phyloP scores from a whole-genome alignment of 345 rosid genomes.

The Camelina neglecta region DNA sequence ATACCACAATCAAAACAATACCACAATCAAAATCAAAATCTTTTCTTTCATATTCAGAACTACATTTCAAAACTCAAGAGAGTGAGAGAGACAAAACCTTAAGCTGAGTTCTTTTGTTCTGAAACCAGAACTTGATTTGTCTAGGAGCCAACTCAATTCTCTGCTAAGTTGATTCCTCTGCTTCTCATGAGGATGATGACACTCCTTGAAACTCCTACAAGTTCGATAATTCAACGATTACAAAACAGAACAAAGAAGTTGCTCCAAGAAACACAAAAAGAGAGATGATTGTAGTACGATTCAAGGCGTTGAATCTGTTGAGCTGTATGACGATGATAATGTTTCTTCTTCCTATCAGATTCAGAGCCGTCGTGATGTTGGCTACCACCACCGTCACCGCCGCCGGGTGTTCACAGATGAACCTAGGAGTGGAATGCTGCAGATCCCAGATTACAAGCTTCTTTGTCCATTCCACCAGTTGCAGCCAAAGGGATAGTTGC shows the following conservation, averaged over 20 bases:
- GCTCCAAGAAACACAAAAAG: not conserved
- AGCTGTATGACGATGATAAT: constrained; percentile 95
- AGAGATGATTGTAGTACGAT: constrained; percentile 47
- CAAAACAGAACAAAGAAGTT: not conserved
- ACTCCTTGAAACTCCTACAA: constrained; percentile 89
- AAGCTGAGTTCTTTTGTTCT: constrained; percentile 96
- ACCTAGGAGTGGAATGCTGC: constrained; percentile 69
- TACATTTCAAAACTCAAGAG: constrained; percentile 12
- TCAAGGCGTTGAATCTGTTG: constrained; percentile 96
- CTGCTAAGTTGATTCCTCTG: constrained; percentile 83
- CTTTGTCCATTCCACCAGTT: constrained; percentile 80
- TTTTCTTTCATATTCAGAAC: constrained; percentile 10
- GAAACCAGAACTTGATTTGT: constrained; percentile 99
- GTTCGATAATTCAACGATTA: not conserved
- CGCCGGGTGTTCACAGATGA: constrained; percentile 78
- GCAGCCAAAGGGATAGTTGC: constrained; percentile 67
- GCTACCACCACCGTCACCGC: constrained; percentile 78
- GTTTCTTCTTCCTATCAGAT: constrained; percentile 74
- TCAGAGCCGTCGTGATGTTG: constrained; percentile 65
- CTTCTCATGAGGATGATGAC: constrained; percentile 98
- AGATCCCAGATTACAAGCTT: constrained; percentile 89
- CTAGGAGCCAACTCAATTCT: constrained; percentile 91
- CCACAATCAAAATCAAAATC: constrained; percentile 27
- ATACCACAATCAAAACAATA: constrained; percentile 20
- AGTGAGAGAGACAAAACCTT: constrained; percentile 54